Conservation (phyloP, 2,329 filamentous ascomycete species). For the Colletotrichum sp. region DNA sequence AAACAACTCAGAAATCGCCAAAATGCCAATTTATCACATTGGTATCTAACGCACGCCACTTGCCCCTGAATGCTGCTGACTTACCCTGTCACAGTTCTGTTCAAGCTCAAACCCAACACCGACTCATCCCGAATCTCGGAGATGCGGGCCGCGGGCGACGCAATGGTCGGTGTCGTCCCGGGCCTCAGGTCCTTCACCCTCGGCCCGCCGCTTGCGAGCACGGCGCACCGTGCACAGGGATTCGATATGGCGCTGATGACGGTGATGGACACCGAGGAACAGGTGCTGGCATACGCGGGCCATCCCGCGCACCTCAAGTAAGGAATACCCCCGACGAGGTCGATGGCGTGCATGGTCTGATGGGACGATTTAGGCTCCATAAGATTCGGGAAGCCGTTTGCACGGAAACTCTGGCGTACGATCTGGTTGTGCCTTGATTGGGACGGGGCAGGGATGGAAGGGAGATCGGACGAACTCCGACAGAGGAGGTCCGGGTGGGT, state of each 20-base stretch:
- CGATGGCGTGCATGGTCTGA: not conserved
- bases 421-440: conserved; percentile 5
- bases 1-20: not conserved
- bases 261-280: conserved; percentile 22
- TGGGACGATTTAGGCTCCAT: conserved; percentile 1
- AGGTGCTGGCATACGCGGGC: conserved; percentile 19
- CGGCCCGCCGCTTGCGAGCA: conserved; percentile 17
- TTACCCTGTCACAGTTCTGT: not conserved
- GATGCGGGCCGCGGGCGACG: not conserved
- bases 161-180: conserved; percentile 1
- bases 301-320: conserved; percentile 22
- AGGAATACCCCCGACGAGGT: not conserved
- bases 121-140: not conserved
- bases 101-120: conserved; percentile 15
- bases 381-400: conserved; percentile 12
- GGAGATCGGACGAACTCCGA: not conserved
- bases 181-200: not conserved
- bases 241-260: conserved; percentile 23
- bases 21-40: conserved; percentile 15
- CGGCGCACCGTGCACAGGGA: conserved; percentile 17
- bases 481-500: not conserved
- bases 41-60: not conserved
- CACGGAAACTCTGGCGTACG: conserved; percentile 18
- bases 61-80: not conserved
- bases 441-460: not conserved